Evolutionary conservation across 2,329 filamentous ascomycete species (phyloP), one percentile per base, ranked within the genome.

Genomic region (Sarocladiaceae sp.): DNA sequence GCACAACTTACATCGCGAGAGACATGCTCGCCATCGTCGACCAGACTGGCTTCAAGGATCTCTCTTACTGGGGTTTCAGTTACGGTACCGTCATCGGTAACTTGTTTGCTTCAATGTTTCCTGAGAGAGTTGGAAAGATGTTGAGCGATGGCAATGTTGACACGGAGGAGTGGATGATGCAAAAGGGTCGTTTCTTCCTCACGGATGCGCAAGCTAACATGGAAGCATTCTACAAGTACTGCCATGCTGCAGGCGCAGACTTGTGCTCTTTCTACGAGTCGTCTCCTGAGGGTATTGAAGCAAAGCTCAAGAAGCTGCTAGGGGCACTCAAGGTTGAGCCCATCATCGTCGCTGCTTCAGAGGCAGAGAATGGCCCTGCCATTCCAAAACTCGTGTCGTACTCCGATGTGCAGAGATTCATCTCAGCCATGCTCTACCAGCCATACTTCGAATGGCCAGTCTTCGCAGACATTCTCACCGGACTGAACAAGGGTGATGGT

Each of bases 141-240:
- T 72, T 79, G 2, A 74, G 76, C 52, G 78, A 81, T 54, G 76
- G 75, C 22, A 78, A 78, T 46, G 74, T 77, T 13, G 75, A 78
- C 56, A 78, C 82, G 56, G 71, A 76, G 35, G 78, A 79, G 58
- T 82, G 76, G 77, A 75, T 71, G 52, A 66, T 69, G 26, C 68
- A 73, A 11, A 62, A 64, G 1, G 69, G 74, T 52, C 64, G 69
- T 55, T 74, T 74, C 54, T 79, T 78, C 50, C 59, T 80, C 6
- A 66, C 67, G n/a, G 76, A 84, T 57, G 74, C 76, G 13, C 80
- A 84, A 60, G 68, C 73, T 50, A 73, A 78, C 5, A 72, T 82
- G 58, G 63, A 71, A 1, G 72, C 67, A n/a, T 83, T 85, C 53
- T 80, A 77, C 57, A 64, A 68, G 18, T 71, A 74, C 36, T 86